Base-by-base conservation (phyloP, 768 basidiomycete species). In the Sporobolomyces roseus region DNA sequence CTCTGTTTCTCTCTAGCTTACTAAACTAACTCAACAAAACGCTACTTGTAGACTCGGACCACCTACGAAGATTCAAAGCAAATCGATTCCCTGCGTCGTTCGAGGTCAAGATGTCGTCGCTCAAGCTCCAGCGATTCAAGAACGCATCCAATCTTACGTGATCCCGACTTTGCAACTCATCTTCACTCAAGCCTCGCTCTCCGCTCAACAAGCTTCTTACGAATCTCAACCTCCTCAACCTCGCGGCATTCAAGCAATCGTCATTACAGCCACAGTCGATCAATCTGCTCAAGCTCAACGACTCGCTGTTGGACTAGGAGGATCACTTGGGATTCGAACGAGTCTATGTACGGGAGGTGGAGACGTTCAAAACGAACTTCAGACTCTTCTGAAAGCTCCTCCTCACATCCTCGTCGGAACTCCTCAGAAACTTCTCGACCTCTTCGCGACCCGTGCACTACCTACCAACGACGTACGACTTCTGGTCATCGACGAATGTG, bases 1-100 rank as follows among this genome's bases (percentile, higher is more conserved):
- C 12, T 30, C 12, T 51, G 3, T 65, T 50, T 41, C 25, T 19
- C 27, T 33, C 46, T 56, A 51, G 25, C 53, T 60, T 32, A 35
- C 27, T n/a, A n/a, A n/a, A n/a, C n/a, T n/a, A n/a, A 36, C 6
- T 29, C 23, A 35, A 54, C 30, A 7, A 17, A 21, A n/a, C n/a
- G n/a, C n/a, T n/a, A n/a, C n/a, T n/a, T n/a, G n/a, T 66, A 67
- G 58, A 48, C 88, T 98, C 70, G 93, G 94, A 1, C 96, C 96
- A 2, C 96, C 96, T 9, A 97, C 97, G 79, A 99, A 99, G 82
- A 96, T 99, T 73, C 96, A 98, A 79, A 92, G 94, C 77, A 85
- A 94, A 54, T 93, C 96, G 51, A 82, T 99, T 56, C 96, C 96
- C 10, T 97, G 97, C 81, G 85, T 99, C 66, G 83, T 98, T 38